A percentile compares a stretch with the other conserved stretches of the same genome.
Conservation (phyloP, 805 yeast genomes). For the Wickerhamiella musiphila region DNA sequence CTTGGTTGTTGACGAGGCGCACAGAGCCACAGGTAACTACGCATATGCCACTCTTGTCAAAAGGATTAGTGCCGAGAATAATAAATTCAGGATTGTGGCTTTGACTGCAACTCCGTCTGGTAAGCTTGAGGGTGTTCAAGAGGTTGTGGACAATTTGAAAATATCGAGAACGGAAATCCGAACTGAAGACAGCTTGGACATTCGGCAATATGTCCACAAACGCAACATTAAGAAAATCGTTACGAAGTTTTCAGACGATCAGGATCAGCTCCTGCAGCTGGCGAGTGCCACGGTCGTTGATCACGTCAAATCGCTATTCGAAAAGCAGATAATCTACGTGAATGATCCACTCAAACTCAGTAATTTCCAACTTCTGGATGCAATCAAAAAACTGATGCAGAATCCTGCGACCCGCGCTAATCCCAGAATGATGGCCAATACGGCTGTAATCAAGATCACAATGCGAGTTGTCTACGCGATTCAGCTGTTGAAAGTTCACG, state of each 20-base stretch:
- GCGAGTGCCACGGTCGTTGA: constrained; percentile 55
- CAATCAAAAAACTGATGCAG: constrained; percentile 31
- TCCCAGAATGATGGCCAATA: constrained; percentile 11
- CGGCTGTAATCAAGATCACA: constrained; percentile 33
- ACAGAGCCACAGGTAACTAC: constrained; percentile 77
- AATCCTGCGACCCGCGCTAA: constrained; percentile 11
- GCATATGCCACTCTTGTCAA: constrained; percentile 75
- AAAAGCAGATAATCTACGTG: constrained; percentile 42
- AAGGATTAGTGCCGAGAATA: constrained; percentile 41
- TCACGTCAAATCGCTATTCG: constrained; percentile 42
- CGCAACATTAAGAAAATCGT: constrained; percentile 44
- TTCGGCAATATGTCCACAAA: constrained; percentile 56
- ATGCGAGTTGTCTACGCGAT: constrained; percentile 47
- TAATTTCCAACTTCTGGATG: constrained; percentile 32
- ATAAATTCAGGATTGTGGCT: constrained; percentile 61
- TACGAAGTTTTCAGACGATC: constrained; percentile 37
- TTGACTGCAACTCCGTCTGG: constrained; percentile 94
- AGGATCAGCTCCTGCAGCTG: constrained; percentile 35
- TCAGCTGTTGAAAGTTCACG: constrained; percentile 52
- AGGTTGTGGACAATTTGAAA: constrained; percentile 51
- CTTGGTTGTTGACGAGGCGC: constrained; percentile 89
- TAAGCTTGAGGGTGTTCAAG: constrained; percentile 74
- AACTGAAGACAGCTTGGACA: constrained; percentile 71
- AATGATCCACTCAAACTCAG: constrained; percentile 40
- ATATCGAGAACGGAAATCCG: constrained; percentile 72